Evolutionary conservation across 2,329 filamentous ascomycete genomes (phyloP).

Genomic region (Diaporthe aspalathi): DNA sequence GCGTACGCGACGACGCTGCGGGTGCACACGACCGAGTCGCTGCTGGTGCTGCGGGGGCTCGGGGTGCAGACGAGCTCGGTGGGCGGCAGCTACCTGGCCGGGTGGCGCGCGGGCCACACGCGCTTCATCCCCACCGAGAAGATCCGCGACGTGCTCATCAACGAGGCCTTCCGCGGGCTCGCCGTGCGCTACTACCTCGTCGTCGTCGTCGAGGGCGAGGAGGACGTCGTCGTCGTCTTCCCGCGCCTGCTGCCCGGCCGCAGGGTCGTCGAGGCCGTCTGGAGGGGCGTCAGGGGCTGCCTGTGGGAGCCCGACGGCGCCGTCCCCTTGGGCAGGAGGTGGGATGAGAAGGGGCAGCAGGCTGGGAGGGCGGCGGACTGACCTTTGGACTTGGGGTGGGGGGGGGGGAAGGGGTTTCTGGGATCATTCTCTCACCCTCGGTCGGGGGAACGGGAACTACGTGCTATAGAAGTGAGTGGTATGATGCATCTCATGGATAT

Average conservation of each 20-base stretch:
- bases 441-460: not conserved
- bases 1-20: conserved; percentile 60
- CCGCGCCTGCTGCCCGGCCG: conserved; percentile 80
- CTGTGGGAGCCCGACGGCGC: conserved; percentile 72
- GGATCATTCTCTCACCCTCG: no score
- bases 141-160: conserved; percentile 93
- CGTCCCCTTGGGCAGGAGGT: conserved; percentile 35
- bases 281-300: conserved; percentile 86
- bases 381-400: not conserved
- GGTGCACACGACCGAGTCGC: conserved; percentile 77
- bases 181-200: conserved; percentile 90
- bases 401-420: not conserved
- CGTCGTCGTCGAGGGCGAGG: conserved; percentile 89
- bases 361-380: conserved; percentile 11
- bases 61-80: conserved; percentile 89
- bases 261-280: conserved; percentile 85
- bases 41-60: conserved; percentile 88
- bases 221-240: conserved; percentile 94
- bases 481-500: not conserved
- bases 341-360: conserved; percentile 47
- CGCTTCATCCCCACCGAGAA: conserved; percentile 86
- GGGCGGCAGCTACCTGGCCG: conserved; percentile 72
- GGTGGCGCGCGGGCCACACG: conserved; percentile 53
- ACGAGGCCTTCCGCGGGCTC: conserved; percentile 94
- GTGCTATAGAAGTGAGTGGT: not conserved